phyloP scores from a whole-genome alignment of 768 basidiomycete species.

The Vararia minispora region DNA sequence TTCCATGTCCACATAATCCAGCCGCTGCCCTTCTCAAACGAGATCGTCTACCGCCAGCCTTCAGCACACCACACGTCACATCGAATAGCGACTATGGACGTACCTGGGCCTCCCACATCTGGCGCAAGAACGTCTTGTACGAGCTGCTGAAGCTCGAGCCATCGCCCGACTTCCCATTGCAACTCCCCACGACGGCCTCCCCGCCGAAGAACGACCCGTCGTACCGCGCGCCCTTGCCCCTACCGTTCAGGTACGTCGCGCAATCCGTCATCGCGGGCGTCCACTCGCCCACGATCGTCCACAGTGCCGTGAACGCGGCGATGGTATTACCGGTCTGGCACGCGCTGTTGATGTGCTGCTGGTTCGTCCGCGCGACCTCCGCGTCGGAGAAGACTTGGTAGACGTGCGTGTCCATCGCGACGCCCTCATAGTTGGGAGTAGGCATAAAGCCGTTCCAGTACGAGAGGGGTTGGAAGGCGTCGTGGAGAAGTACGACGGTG shows the following conservation, averaged over 20 bases:
- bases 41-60: constrained; percentile 23
- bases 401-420: constrained; percentile 71
- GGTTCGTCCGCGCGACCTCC: constrained; percentile 34
- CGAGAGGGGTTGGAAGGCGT: constrained; percentile 67
- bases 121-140: constrained; percentile 75
- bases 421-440: constrained; percentile 43
- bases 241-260: constrained; percentile 75
- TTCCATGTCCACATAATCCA: constrained; percentile 88
- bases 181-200: constrained; percentile 61
- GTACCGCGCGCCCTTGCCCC: constrained; percentile 53
- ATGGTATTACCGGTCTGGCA: constrained; percentile 39
- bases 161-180: constrained; percentile 61
- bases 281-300: constrained; percentile 87
- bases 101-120: constrained; percentile 80
- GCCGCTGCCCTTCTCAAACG: constrained; percentile 59
- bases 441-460: constrained; percentile 60
- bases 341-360: constrained; percentile 49
- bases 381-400: constrained; percentile 64
- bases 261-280: constrained; percentile 70
- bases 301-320: constrained; percentile 38
- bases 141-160: constrained; percentile 59
- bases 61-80: background rate
- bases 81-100: constrained; percentile 1
- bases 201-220: constrained; percentile 49
- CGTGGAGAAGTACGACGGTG: constrained; percentile 57